Base-by-base conservation (phyloP, 805 yeast species). In the Myxozyma geophila region DNA sequence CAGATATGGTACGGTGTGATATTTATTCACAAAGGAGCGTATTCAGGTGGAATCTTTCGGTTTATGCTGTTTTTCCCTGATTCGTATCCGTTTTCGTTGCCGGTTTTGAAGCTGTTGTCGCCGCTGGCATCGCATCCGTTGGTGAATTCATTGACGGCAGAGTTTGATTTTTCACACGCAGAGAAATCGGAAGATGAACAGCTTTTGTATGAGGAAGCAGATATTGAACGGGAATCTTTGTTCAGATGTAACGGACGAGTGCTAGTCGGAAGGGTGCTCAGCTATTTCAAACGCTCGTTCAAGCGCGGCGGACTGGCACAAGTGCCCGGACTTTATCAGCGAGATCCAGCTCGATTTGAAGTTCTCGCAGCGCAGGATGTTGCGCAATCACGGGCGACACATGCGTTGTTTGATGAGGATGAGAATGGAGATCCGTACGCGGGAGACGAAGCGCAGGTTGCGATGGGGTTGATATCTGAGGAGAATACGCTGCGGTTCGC, bases 1-100 rank as follows among this genome's bases (percentile, higher is more conserved):
- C 68, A 63, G 36, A 60, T 65, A 36, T 65, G 68, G 68, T 59
- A 65, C 47, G 68, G 67, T 4, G 68, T 65, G 43, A 65, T 65
- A 40, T 65, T 65, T 41, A 21, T 63, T 6, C 58, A 47, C 13
- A 65, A 65, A 57, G 66, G 68, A 10, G 68, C 67, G 7, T 65
- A 65, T 36, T 59, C 68, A 10, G 68, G 68, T 15, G 68, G 68
- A 4, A 53, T 65, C 9, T 65, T 65, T 40, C 61, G 64, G 8
- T 65, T 65, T 41, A 59, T 65, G 53, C 46, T 65, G 5, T 65
- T 65, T 48, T 65, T 65, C 51, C 62, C 68, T 1, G 67, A 65
- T 36, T 44, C n/a, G 8, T 65, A 65, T 44, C 68, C 68, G 6
- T 40, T 33, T 28, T 54, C 58, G 8, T 54, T 65, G 1, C 68